Evolutionary conservation across 2,329 filamentous ascomycete species (phyloP), one percentile per base, ranked within the genome.

Genomic region (Hymenoscyphus repandus): DNA sequence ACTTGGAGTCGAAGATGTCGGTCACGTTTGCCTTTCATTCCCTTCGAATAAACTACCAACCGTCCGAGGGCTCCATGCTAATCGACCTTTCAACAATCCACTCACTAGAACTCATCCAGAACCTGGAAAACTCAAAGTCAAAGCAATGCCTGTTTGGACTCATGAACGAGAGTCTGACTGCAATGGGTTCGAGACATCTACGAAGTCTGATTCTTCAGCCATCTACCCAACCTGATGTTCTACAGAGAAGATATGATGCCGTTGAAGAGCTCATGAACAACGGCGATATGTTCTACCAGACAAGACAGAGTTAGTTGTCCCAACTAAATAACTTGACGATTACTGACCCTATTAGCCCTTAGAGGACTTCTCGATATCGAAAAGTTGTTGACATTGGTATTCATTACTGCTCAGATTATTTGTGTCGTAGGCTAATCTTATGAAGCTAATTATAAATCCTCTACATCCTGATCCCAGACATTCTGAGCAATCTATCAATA

Each of bases 41-140:
- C 17, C 77, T 97, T 31, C 82, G 90, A 3, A 86, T 97, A 63
- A 85, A 83, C 56, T 96, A 95, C 59, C 85, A 92, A 62, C 86
- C 90, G 1, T 90, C 90, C 0, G 88, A 95, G 64, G 88, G 92
- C 20, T 88, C 90, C 0, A 96, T 97, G 91, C 89, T 95, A 80
- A 95, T 97, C 60, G 92, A 96, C 62, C 77, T 93, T 2, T 86
- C 89, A 0, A 95, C 91, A 0, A 89, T 96, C 27, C 79, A 85
- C 34, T 90, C 90, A 0, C 74, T 99, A 2, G 93, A 99, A 66
- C 76, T 99, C 5, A 86, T 97, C 22, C 90, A 96, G 62, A 99
- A 96, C 58, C 65, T 91, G 0, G 83, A 88, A 11, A 83, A 86
- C 58, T 64, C 82, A 0, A 90, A 86, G 58, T 95, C 90, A 0